These are phyloP conservation scores for Hapsidospora chrysogenum DNA, from an alignment of 495 filamentous ascomycete genomes.

Conservation along the genomic window DNA sequence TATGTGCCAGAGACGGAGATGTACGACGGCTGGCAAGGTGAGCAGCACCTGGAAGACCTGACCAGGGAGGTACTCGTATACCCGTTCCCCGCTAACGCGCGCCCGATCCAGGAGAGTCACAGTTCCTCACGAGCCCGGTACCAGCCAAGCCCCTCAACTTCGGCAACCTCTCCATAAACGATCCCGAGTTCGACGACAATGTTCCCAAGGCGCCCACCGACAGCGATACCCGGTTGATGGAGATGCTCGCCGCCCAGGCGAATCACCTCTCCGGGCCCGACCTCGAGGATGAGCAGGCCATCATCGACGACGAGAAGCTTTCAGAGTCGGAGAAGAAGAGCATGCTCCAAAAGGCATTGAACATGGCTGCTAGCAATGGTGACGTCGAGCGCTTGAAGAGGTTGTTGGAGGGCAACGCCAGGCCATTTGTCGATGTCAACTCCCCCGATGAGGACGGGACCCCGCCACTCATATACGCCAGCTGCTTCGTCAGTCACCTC, in stretches of 20 bases:
- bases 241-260: slow-evolving; percentile 91
- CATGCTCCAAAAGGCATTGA: slow-evolving; percentile 69
- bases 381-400: slow-evolving; percentile 67
- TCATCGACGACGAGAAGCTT: slow-evolving; percentile 56
- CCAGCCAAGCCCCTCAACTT: slow-evolving; percentile 71
- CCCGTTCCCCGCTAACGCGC: too few relatives aligned
- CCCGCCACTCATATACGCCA: slow-evolving; percentile 89
- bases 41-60: not conserved
- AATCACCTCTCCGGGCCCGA: slow-evolving; percentile 59
- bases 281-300: slow-evolving; percentile 61
- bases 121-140: slow-evolving; percentile 76
- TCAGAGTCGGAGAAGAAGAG: slow-evolving; percentile 63
- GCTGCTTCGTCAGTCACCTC: slow-evolving; percentile 70
- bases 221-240: slow-evolving; percentile 74
- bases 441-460: slow-evolving; percentile 88
- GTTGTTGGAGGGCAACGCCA: slow-evolving; percentile 60
- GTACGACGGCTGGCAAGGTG: slow-evolving; percentile 99
- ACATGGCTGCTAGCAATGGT: slow-evolving; percentile 95
- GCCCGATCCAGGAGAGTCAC: slow-evolving; percentile 87
- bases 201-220: slow-evolving; percentile 45
- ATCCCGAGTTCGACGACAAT: slow-evolving; percentile 51
- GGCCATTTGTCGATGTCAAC: slow-evolving; percentile 71
- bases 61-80: not conserved
- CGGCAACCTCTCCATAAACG: slow-evolving; percentile 63
- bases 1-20: slow-evolving; percentile 71